Evolutionary conservation across 1,139 yeast genomes (phyloP), one percentile per base, ranked within the genome.

Genomic region (Lodderomyces orthopsilosis): DNA sequence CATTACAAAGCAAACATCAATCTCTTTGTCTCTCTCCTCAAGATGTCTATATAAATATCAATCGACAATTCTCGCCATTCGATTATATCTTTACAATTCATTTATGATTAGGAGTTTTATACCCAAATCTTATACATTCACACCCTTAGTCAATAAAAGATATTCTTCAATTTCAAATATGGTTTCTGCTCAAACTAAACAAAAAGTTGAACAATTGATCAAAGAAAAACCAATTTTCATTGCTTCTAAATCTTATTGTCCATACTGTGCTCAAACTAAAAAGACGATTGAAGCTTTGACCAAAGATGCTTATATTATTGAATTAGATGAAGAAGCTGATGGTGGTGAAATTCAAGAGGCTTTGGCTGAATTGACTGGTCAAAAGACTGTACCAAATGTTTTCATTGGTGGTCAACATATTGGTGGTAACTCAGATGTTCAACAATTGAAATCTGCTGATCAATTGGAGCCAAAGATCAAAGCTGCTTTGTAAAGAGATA

Each of bases 361-460:
- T 46, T 75, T 93, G 50, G 62, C 59, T 38, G 82, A 85, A 58
- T 65, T 89, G 51, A 85, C 95, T 35, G 95, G 96, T 49, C 98
- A 93, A 72, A 76, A 81, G 55, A 89, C 97, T 34, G 98, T 93
- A 46, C 98, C 98, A 50, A 91, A 86, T 65, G 79, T 93, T 52
- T 90, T 85, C 68, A 90, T 93, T 62, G 82, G 77, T 41, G 96
- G 96, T 47, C 76, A 88, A 67, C 96, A 89, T 70, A 81, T 93
- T 57, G 98, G 98, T 49, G 98, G 98, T 47, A 87, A 89, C 77
- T 83, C 91, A 41, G 95, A 86, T 55, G 73, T 91, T 49, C 95
- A 88, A 68, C 69, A 74, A 38, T 74, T 83, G 62, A 71, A 73
- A 36, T 58, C 68, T 10, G 44, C 53, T 37, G 72, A 58, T 45